phyloP scores from a whole-genome alignment of 768 basidiomycete species.

The Naganishia vishniacii region DNA sequence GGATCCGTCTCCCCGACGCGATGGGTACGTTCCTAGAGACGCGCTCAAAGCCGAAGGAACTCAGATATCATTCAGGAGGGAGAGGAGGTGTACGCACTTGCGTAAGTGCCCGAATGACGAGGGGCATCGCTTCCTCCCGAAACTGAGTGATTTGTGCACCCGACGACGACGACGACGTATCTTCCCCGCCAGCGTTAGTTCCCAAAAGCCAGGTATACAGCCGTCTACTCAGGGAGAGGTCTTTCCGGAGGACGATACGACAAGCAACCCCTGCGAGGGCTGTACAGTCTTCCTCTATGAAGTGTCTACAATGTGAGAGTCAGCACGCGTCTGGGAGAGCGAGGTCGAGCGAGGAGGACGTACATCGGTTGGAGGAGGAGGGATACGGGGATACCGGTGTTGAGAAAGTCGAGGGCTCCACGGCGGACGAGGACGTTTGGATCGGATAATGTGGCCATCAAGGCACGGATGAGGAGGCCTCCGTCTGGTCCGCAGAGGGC shows the following conservation, averaged over 20 bases:
- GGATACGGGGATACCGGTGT: neutral
- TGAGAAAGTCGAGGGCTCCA: slow-evolving; percentile 73
- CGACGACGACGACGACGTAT: slow-evolving; percentile 59
- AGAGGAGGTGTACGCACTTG: slow-evolving; percentile 16
- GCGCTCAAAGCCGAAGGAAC: no score
- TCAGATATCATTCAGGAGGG: no score
- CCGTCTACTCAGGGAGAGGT: slow-evolving; percentile 85
- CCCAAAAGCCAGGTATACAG: slow-evolving; percentile 91
- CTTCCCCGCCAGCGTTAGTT: slow-evolving; percentile 59
- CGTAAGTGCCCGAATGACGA: neutral
- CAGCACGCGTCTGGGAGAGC: neutral
- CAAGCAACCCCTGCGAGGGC: slow-evolving; percentile 82
- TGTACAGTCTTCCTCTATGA: slow-evolving; percentile 65
- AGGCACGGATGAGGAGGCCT: slow-evolving; percentile 89
- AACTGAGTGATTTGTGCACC: neutral
- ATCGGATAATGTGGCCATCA: slow-evolving; percentile 85
- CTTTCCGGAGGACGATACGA: slow-evolving; percentile 82
- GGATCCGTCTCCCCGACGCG: no score
- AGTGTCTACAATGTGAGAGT: slow-evolving; percentile 26
- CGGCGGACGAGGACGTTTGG: slow-evolving; percentile 85
- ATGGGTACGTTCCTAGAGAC: no score
- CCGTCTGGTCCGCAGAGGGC: no score
- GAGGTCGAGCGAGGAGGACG: neutral
- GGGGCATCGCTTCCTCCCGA: slow-evolving; percentile 29
- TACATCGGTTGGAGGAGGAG: neutral